These are phyloP conservation scores for Saposhnikovia divaricata DNA, from an alignment of 129 eudicot species.

Conservation along the genomic window DNA sequence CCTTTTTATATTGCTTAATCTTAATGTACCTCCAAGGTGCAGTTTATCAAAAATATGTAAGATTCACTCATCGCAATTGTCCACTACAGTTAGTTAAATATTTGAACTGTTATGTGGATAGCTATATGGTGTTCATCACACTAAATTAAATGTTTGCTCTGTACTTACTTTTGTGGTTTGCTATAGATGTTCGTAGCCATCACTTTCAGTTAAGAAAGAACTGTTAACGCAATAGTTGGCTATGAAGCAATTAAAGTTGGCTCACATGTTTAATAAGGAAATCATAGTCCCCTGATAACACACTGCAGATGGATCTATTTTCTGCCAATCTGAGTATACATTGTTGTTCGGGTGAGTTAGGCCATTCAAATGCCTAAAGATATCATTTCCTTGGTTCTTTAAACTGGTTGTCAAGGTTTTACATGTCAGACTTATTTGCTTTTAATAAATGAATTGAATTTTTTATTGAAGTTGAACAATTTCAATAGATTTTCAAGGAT, in stretches of 20 bases:
- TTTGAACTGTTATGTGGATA: background rate
- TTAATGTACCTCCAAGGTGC: constrained; percentile 89
- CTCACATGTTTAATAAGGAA: background rate
- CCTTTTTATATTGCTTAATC: constrained; percentile 28
- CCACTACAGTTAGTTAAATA: background rate
- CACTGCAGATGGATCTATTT: background rate
- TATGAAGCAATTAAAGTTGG: background rate
- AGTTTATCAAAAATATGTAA: constrained; percentile 77
- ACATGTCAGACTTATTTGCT: background rate
- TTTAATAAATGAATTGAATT: no score
- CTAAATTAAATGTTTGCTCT: no score
- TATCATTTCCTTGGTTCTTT: background rate
- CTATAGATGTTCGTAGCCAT: background rate
- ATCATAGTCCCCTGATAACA: no score
- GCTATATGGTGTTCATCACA: background rate
- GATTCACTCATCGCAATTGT: background rate
- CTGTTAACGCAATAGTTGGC: background rate
- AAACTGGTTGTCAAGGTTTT: background rate
- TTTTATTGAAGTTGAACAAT: no score
- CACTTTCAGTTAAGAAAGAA: background rate
- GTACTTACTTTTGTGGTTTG: no score
- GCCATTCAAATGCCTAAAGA: background rate
- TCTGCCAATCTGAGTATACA: background rate
- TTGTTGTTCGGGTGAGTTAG: background rate
- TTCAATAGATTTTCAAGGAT: background rate